Evolutionary conservation across 1,284 basidiomycete species (phyloP).

Genomic region (Somion occarium): DNA sequence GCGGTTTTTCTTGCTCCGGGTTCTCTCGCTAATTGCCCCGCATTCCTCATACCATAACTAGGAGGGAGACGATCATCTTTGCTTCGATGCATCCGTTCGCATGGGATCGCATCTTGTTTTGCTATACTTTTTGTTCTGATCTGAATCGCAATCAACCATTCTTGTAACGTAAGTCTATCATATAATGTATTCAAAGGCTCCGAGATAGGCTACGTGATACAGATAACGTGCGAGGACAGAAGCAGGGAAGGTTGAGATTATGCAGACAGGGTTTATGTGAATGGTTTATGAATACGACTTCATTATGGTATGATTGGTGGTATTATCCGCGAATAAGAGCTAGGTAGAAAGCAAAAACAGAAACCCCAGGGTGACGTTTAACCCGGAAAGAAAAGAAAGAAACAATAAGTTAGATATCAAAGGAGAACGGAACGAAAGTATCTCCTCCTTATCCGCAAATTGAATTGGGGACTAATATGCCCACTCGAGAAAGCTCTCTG

Average conservation of each 20-base stretch:
- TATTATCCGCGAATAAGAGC: not conserved
- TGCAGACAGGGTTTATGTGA: not conserved
- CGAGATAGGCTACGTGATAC: not conserved
- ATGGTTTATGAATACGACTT: not conserved
- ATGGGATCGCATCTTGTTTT: not conserved
- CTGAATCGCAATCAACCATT: not conserved
- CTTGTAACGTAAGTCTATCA: not conserved
- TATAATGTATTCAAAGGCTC: not conserved
- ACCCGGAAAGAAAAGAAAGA: not conserved
- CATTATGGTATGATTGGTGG: not conserved
- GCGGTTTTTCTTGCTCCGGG: not conserved
- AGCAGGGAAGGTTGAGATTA: not conserved
- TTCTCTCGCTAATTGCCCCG: not conserved
- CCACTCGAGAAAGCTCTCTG: slow-evolving; percentile 28
- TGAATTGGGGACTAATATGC: slow-evolving; percentile 18
- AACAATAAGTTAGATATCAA: slow-evolving; percentile 5
- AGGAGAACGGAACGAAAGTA: not conserved
- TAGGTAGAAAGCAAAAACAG: not conserved
- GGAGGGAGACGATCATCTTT: not conserved
- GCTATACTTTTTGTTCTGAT: not conserved
- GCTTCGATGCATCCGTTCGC: not conserved
- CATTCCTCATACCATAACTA: not conserved
- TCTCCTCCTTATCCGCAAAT: not conserved
- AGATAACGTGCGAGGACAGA: not conserved
- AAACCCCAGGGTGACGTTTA: not conserved